Evolutionary conservation across 140 eudicot genomes (phyloP).

Genomic region (Stevia rebaudiana): DNA sequence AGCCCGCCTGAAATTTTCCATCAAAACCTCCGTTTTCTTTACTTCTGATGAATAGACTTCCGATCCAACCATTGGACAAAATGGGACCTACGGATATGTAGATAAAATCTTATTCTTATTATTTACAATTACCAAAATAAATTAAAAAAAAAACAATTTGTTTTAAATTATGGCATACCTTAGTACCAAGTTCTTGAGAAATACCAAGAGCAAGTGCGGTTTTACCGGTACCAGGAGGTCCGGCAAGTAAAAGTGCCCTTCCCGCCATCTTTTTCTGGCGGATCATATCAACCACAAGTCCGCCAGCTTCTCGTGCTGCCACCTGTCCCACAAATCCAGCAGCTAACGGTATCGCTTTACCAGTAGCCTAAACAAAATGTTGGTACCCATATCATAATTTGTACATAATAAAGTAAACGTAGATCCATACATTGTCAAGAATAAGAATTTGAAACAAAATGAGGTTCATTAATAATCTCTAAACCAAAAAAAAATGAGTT

Average conservation of each 20-base stretch:
- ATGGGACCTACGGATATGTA: slow-evolving; percentile 60
- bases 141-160: neutral
- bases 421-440: neutral
- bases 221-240: slow-evolving; percentile 99
- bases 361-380: slow-evolving; percentile 47
- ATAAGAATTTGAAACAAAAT: neutral
- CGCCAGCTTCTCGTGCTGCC: slow-evolving; percentile 90
- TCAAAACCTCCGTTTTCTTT: slow-evolving; percentile 91
- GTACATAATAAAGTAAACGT: neutral
- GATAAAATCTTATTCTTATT: neutral
- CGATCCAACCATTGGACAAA: slow-evolving; percentile 99
- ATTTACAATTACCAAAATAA: neutral
- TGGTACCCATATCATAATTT: neutral
- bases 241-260: slow-evolving; percentile 76
- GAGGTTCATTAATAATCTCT: neutral
- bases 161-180: slow-evolving; percentile 36
- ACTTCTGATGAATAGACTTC: slow-evolving; percentile 99
- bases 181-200: slow-evolving; percentile 92
- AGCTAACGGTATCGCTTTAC: slow-evolving; percentile 76
- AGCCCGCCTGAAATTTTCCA: slow-evolving; percentile 94
- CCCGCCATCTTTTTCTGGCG: slow-evolving; percentile 99
- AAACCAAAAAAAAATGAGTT: neutral
- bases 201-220: slow-evolving; percentile 97
- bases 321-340: slow-evolving; percentile 96
- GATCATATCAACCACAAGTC: slow-evolving; percentile 98